Percentiles rank a stretch among this genome's conserved stretches.
Evolutionary conservation across 169 alveolate species (phyloP).

Genomic region (Plasmodium cynomolgi): DNA sequence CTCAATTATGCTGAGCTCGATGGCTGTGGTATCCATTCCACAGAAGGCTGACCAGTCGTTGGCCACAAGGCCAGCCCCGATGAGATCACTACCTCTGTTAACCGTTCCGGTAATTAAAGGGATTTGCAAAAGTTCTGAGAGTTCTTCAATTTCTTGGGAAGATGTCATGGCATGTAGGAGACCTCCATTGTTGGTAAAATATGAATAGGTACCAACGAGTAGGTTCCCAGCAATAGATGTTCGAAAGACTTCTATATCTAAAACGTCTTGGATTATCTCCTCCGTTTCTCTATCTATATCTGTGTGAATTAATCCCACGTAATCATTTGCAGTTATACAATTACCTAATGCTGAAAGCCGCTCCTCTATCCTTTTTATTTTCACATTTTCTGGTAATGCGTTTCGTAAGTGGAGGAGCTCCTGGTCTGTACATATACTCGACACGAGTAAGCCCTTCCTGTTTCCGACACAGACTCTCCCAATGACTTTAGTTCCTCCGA

Average conservation of each 20-base stretch:
- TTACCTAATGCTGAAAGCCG: constrained; percentile 98
- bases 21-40: constrained; percentile 99
- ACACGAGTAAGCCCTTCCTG: constrained; percentile 96
- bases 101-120: constrained; percentile 99
- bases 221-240: constrained; percentile 99
- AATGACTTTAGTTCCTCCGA: constrained; percentile 97
- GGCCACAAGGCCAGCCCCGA: constrained; percentile 94
- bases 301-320: constrained; percentile 97
- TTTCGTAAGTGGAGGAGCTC: constrained; percentile 97
- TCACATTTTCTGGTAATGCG: constrained; percentile 96
- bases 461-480: constrained; percentile 98
- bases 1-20: constrained; percentile 97
- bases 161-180: constrained; percentile 96
- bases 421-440: constrained; percentile 97
- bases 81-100: constrained; percentile 98
- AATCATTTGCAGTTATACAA: constrained; percentile 98
- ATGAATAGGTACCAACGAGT: constrained; percentile 98
- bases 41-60: constrained; percentile 99
- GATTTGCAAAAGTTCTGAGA: constrained; percentile 94
- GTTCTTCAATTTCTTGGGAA: constrained; percentile 98
- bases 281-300: constrained; percentile 99
- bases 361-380: constrained; percentile 97
- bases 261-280: constrained; percentile 97
- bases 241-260: constrained; percentile 98
- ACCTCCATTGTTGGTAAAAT: constrained; percentile 97